A percentile compares a stretch with the other conserved stretches of the same genome.
Evolutionary conservation across 768 basidiomycete species (phyloP).

Genomic region (Lactarius hengduanensis): DNA sequence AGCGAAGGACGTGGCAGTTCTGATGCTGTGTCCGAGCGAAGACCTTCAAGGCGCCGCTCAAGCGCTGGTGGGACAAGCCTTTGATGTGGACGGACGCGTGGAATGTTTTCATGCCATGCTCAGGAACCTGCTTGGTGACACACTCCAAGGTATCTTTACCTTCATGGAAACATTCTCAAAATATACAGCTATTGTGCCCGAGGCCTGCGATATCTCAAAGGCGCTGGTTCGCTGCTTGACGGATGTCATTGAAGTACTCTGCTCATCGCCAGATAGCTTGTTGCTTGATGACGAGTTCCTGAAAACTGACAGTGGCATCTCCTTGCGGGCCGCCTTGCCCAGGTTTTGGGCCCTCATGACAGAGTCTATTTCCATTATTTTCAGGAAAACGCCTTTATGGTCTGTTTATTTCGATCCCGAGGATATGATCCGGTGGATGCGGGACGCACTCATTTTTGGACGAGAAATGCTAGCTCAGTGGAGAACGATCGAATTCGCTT

Average conservation of each 20-base stretch:
- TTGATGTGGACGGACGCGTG: conserved; percentile 83
- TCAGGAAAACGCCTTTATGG: conserved; percentile 83
- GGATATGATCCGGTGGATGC: conserved; percentile 96
- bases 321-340: conserved; percentile 55
- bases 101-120: conserved; percentile 86
- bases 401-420: conserved; percentile 73
- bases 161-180: conserved; percentile 65
- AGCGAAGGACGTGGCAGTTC: conserved; percentile 55
- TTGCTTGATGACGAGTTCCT: conserved; percentile 57
- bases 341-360: conserved; percentile 84
- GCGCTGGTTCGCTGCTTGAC: conserved; percentile 90
- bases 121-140: conserved; percentile 57
- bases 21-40: conserved; percentile 82
- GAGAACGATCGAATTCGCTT: conserved; percentile 72
- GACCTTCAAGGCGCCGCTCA: conserved; percentile 74
- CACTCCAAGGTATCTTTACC: conserved; percentile 68
- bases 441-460: conserved; percentile 93
- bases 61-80: conserved; percentile 78
- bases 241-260: conserved; percentile 88
- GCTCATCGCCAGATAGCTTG: conserved; percentile 67
- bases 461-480: conserved; percentile 82
- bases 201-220: conserved; percentile 87
- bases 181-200: conserved; percentile 64
- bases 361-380: conserved; percentile 75
- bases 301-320: conserved; percentile 42